phyloP scores from a whole-genome alignment of 2,329 filamentous ascomycete genomes.

The Harringtonia aguacate region DNA sequence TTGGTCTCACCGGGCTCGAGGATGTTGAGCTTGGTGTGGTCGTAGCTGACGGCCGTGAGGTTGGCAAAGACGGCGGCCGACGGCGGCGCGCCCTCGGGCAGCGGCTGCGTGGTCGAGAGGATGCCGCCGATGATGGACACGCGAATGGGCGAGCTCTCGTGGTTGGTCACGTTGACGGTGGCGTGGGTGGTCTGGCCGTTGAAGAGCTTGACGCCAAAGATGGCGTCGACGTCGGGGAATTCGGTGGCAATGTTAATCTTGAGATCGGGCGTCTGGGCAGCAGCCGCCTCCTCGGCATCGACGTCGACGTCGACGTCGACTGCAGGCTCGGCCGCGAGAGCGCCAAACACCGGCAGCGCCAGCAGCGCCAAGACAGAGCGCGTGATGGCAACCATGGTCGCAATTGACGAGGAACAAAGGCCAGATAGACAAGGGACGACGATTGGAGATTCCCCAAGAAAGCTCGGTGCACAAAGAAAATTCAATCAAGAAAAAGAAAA shows the following conservation, averaged over 20 bases:
- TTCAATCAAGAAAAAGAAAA: neutral
- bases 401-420: conserved; percentile 1
- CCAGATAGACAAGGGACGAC: neutral
- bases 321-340: conserved; percentile 36
- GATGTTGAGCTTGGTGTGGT: conserved; percentile 54
- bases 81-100: conserved; percentile 35
- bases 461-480: neutral
- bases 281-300: conserved; percentile 11
- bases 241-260: conserved; percentile 55
- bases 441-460: too few species aligned
- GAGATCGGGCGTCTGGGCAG: conserved; percentile 30
- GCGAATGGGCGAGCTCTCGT: conserved; percentile 64
- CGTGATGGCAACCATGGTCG: conserved; percentile 61
- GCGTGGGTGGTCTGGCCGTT: conserved; percentile 83
- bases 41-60: conserved; percentile 67
- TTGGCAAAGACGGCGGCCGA: conserved; percentile 63
- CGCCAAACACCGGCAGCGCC: conserved; percentile 56
- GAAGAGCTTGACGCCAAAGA: conserved; percentile 91
- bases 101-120: conserved; percentile 48
- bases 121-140: conserved; percentile 69
- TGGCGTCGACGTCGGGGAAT: conserved; percentile 56
- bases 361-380: conserved; percentile 61
- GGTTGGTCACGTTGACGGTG: conserved; percentile 72
- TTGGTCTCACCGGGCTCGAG: conserved; percentile 51
- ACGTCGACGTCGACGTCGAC: neutral